A percentile compares a stretch with the other conserved stretches of the same genome.
These are phyloP conservation scores for Hyphopichia buzzinii DNA, from an alignment of 1,139 yeast species.

Conservation along the genomic window DNA sequence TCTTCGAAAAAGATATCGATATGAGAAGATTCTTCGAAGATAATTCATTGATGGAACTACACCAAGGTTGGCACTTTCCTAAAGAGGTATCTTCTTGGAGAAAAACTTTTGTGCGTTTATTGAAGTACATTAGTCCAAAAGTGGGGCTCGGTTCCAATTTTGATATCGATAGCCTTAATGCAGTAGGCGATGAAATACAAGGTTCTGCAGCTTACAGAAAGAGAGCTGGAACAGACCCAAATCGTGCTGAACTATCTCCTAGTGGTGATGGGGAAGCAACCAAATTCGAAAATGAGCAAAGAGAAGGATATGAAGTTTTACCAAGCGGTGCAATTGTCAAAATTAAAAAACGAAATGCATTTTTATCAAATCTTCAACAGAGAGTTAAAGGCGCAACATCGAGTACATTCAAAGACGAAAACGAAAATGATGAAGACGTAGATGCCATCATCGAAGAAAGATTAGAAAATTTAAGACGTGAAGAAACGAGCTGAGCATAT, in stretches of 20 bases:
- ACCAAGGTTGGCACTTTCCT: slow-evolving; percentile 78
- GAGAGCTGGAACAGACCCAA: slow-evolving; percentile 51
- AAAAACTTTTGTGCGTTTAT: slow-evolving; percentile 11
- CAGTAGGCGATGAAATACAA: slow-evolving; percentile 9
- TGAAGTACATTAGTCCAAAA: slow-evolving; percentile 9
- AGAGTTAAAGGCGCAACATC: slow-evolving; percentile 29
- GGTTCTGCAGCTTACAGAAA: slow-evolving; percentile 42
- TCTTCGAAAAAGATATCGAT: slow-evolving; percentile 67
- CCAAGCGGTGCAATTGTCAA: slow-evolving; percentile 69
- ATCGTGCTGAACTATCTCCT: slow-evolving; percentile 47
- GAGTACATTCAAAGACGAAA: slow-evolving; percentile 20
- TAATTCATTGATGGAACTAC: slow-evolving; percentile 67
- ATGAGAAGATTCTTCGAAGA: slow-evolving; percentile 71
- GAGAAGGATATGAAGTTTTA: slow-evolving; percentile 52
- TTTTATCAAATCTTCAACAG: slow-evolving; percentile 26
- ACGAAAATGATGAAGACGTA: slow-evolving; percentile 47
- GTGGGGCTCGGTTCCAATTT: slow-evolving; percentile 1
- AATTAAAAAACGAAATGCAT: slow-evolving; percentile 25
- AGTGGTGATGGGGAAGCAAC: slow-evolving; percentile 45
- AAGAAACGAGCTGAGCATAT: neutral
- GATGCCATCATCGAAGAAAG: slow-evolving; percentile 60
- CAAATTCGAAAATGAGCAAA: slow-evolving; percentile 19
- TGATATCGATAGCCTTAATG: neutral
- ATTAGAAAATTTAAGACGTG: slow-evolving; percentile 26
- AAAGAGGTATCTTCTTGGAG: slow-evolving; percentile 37